These are phyloP conservation scores for Blastobotrys apis DNA, from an alignment of 1,139 yeast genomes.

Conservation along the genomic window DNA sequence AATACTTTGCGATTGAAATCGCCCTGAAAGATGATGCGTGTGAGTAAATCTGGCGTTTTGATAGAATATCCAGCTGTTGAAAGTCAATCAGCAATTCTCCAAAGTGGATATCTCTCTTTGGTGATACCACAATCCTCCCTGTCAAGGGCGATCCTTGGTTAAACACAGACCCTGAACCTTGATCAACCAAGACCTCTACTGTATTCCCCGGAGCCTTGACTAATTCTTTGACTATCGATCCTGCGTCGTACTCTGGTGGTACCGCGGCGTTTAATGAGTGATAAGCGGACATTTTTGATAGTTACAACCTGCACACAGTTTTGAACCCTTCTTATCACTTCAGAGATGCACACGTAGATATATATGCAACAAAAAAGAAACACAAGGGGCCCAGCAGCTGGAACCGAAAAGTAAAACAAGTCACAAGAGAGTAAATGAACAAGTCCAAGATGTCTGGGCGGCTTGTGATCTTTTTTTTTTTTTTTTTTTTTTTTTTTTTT, in stretches of 20 bases:
- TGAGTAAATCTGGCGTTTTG: conserved; percentile 9
- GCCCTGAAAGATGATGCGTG: conserved; percentile 12
- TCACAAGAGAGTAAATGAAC: too few species aligned
- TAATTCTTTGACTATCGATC: background rate
- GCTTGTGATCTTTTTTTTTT: too few species aligned
- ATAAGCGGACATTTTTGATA: too few species aligned
- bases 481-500: too few species aligned
- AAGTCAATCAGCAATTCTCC: conserved; percentile 15
- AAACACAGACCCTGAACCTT: background rate
- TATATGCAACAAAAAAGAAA: too few species aligned
- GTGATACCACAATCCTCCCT: conserved; percentile 18
- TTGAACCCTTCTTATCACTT: too few species aligned
- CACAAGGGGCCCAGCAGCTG: too few species aligned
- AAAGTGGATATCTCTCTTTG: conserved; percentile 15
- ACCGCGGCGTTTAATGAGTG: too few species aligned
- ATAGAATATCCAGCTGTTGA: conserved; percentile 16
- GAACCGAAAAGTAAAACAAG: too few species aligned
- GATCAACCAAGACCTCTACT: conserved; percentile 3
- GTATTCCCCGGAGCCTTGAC: background rate
- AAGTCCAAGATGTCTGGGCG: too few species aligned
- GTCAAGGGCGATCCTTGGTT: conserved; percentile 4
- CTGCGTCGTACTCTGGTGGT: conserved; percentile 2
- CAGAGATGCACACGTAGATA: too few species aligned
- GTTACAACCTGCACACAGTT: too few species aligned
- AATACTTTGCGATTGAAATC: conserved; percentile 14